Conservation (phyloP, 129 eudicot species). For the Saussurea involucrata region DNA sequence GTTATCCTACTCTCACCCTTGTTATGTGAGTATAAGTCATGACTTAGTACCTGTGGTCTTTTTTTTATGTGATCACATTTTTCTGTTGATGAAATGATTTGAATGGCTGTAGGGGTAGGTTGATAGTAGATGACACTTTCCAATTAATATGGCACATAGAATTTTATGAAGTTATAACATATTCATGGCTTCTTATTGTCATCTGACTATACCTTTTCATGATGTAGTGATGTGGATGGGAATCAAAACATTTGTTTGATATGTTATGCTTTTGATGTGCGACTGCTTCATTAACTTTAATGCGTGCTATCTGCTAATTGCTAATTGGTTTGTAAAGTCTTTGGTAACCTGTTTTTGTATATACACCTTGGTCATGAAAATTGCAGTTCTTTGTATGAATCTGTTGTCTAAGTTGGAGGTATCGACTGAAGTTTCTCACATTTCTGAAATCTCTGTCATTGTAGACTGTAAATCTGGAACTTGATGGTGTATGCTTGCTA, state of each 20-base stretch:
- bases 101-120: neutral
- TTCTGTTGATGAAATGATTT: neutral
- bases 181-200: neutral
- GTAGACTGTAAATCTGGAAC: constrained; percentile 17
- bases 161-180: neutral
- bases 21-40: too few species aligned
- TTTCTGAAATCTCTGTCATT: neutral
- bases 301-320: neutral
- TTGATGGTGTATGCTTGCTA: constrained; percentile 7
- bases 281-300: neutral
- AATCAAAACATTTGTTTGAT: neutral
- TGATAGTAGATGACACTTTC: neutral
- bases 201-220: neutral
- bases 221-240: neutral
- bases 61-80: neutral
- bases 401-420: neutral
- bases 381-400: neutral
- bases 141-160: neutral
- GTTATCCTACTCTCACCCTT: neutral
- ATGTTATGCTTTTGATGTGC: neutral
- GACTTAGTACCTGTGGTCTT: neutral
- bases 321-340: neutral
- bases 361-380: neutral
- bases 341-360: neutral
- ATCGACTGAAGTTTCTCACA: neutral